Evolutionary conservation across 2,329 filamentous ascomycete species (phyloP).

Genomic region (Fusarium anguioides): DNA sequence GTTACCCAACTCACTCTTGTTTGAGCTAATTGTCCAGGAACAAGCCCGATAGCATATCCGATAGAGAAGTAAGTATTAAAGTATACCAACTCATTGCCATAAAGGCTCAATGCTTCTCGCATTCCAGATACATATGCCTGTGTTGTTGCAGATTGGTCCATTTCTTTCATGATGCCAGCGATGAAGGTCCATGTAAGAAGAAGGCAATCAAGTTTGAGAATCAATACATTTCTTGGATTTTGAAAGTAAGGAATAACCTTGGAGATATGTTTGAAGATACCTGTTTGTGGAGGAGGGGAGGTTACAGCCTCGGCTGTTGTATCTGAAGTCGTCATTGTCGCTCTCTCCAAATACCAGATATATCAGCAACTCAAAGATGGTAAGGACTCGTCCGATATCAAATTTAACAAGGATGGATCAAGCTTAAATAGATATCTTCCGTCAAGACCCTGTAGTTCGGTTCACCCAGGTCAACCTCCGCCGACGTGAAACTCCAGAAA

Average conservation of each 20-base stretch:
- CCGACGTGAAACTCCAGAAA: conserved; percentile 23
- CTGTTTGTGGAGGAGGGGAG: conserved; percentile 22
- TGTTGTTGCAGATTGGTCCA: conserved; percentile 53
- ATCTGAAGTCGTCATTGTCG: conserved; percentile 10
- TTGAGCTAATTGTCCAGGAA: conserved; percentile 54
- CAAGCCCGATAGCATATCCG: conserved; percentile 66
- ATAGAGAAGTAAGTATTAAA: conserved; percentile 65
- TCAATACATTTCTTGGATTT: conserved; percentile 48
- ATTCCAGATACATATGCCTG: conserved; percentile 54
- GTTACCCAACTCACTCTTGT: conserved; percentile 42
- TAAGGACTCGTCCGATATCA: neutral
- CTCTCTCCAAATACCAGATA: neutral
- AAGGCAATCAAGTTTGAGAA: conserved; percentile 51
- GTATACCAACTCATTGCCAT: conserved; percentile 66
- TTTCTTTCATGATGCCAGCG: conserved; percentile 52
- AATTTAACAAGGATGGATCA: conserved; percentile 3
- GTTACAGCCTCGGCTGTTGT: neutral
- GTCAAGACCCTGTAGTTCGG: conserved; percentile 6
- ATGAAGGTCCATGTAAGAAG: conserved; percentile 52
- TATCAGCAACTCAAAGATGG: neutral
- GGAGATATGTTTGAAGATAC: conserved; percentile 35
- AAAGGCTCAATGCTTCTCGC: conserved; percentile 49
- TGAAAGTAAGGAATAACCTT: conserved; percentile 43
- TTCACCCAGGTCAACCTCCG: neutral
- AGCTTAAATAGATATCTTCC: conserved; percentile 32